These are phyloP conservation scores for Noccaea bulbosa DNA, from an alignment of 345 rosid genomes.

Conservation along the genomic window DNA sequence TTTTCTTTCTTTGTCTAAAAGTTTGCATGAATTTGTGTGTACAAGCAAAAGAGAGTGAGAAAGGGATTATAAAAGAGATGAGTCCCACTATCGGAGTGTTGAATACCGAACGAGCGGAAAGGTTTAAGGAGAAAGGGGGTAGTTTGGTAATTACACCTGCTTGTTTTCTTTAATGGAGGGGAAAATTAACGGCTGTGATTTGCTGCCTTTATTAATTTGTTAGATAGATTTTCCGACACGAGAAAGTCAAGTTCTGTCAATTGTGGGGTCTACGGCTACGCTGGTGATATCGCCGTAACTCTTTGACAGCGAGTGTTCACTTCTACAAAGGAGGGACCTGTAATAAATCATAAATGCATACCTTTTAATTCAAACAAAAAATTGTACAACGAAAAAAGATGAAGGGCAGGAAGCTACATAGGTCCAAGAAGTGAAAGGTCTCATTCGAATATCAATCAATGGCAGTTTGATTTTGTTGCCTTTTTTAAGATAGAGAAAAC, in stretches of 20 bases:
- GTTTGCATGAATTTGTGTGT: slow-evolving; percentile 26
- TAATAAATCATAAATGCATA: background rate
- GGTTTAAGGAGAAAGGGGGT: slow-evolving; percentile 18
- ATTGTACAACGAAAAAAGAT: background rate
- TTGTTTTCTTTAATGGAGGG: background rate
- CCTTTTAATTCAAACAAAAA: no score
- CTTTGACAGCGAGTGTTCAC: slow-evolving; percentile 13
- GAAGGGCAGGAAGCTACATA: background rate
- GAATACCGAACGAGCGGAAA: slow-evolving; percentile 6
- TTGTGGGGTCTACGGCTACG: slow-evolving; percentile 24
- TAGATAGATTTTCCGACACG: slow-evolving; percentile 23
- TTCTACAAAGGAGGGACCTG: background rate
- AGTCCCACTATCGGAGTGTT: background rate
- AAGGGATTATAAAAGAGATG: background rate
- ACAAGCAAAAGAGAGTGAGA: background rate
- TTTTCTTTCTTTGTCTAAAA: background rate
- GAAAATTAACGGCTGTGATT: slow-evolving; percentile 28
- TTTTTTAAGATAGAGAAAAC: no score
- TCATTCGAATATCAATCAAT: no score
- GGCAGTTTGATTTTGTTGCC: no score
- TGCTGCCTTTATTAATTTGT: background rate
- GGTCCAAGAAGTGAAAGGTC: background rate
- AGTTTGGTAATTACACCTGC: background rate
- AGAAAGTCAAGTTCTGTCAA: background rate
- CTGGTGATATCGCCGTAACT: slow-evolving; percentile 11